Evolutionary conservation across 129 eudicot species (phyloP), one percentile per base, ranked within the genome.

Genomic region (Tagetes erecta): DNA sequence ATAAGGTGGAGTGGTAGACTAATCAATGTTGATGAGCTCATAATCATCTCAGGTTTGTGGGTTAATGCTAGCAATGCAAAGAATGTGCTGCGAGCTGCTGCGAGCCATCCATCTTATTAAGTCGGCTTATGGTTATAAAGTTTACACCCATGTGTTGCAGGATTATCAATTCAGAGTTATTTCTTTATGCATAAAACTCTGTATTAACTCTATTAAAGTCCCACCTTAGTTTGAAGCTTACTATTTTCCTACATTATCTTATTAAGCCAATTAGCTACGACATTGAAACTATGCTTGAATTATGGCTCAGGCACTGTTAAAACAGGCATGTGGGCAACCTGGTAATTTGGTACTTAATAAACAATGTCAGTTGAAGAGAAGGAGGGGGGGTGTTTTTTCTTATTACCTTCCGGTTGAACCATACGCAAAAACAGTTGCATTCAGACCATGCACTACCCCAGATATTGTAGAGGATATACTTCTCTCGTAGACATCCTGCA

Each of bases 371-470:
- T 75, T 11, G 13, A 51, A 20, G 52, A 35, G 51, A 30, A 51
- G 20, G 80, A 13, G n/a, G 53, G 38, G 55, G n/a, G 53, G 34
- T 56, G 50, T 63, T 56, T 35, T 40, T 37, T 65, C n/a, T 37
- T 35, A 68, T 72, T 85, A 92, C 98, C 98, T 92, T 73, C 98
- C 98, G 46, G 98, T 92, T 57, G 96, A 87, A 53, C 98, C 98
- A 83, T 92, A 92, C 33, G 98, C 98, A 87, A 92, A 92, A 67
- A 89, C 86, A 13, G 98, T 92, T n/a, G 98, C 96, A 81, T 92
- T 92, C 45, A 92, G 86, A 73, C 98, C 98, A 78, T 92, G 96
- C 68, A 89, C 80, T 65, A 92, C 98, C 78, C 98, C 98, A 14
- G 92, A 76, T 56, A 92, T 90, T 62, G 96, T 89, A 56, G 96